Conservation (phyloP, 2,329 filamentous ascomycete genomes). For the Fusarium oxysporum region DNA sequence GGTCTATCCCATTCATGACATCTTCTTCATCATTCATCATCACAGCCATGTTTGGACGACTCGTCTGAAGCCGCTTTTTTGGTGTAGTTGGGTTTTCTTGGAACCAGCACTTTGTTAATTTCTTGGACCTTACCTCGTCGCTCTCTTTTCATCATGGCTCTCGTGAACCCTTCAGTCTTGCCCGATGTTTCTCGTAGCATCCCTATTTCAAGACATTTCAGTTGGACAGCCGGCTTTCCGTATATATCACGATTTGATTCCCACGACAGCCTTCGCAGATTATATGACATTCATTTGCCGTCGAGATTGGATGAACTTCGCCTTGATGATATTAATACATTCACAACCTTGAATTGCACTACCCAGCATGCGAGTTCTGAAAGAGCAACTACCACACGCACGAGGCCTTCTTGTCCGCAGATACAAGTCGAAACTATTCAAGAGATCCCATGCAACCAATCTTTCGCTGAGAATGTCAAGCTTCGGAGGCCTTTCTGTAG, state of each 20-base stretch:
- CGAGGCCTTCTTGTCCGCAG: constrained; percentile 31
- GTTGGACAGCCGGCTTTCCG: constrained; percentile 48
- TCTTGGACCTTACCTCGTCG: constrained; percentile 48
- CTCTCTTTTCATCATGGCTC: constrained; percentile 50
- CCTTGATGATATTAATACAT: constrained; percentile 48
- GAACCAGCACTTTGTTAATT: constrained; percentile 51
- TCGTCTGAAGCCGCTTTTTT: constrained; percentile 38
- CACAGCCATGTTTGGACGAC: constrained; percentile 54
- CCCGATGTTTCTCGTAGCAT: constrained; percentile 53
- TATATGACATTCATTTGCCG: constrained; percentile 51
- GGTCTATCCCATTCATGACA: not conserved
- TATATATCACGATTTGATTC: constrained; percentile 3
- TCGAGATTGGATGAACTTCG: constrained; percentile 37
- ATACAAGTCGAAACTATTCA: constrained; percentile 43
- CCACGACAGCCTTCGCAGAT: not conserved
- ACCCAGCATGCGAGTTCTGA: constrained; percentile 14
- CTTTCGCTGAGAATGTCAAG: constrained; percentile 19
- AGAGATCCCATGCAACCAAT: constrained; percentile 15
- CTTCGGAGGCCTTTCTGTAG: constrained; percentile 69
- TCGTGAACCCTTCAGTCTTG: constrained; percentile 47
- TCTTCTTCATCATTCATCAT: constrained; percentile 48
- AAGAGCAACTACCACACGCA: not conserved
- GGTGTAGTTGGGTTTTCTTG: constrained; percentile 59
- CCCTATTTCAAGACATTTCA: constrained; percentile 53
- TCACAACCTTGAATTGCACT: constrained; percentile 56